phyloP scores from a whole-genome alignment of 345 rosid species.

The Citrus unshiu region DNA sequence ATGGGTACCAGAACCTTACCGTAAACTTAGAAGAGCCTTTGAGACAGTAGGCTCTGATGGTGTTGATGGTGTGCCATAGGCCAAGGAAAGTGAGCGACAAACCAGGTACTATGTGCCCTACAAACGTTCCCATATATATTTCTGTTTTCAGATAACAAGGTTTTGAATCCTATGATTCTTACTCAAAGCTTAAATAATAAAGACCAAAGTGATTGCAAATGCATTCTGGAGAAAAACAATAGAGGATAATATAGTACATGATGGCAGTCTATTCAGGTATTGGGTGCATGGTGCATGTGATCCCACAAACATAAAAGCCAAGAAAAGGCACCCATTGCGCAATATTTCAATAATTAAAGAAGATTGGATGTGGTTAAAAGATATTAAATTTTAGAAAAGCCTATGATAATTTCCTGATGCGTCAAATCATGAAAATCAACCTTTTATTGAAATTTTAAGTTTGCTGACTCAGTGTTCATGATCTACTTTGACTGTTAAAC shows the following conservation, averaged over 20 bases:
- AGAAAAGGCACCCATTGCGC: constrained; percentile 13
- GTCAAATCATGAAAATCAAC: background rate
- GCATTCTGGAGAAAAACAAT: background rate
- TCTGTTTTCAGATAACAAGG: constrained; percentile 6
- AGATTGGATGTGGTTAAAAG: background rate
- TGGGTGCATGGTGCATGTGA: constrained; percentile 60
- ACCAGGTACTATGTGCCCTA: constrained; percentile 73
- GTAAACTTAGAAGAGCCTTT: constrained; percentile 48
- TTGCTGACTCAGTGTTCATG: background rate
- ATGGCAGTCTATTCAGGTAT: constrained; percentile 16
- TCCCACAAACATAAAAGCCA: constrained; percentile 40
- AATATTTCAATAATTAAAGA: constrained; percentile 8
- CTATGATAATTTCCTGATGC: background rate
- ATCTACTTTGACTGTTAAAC: background rate
- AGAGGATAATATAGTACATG: constrained; percentile 5
- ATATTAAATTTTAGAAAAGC: background rate
- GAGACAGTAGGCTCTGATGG: constrained; percentile 53
- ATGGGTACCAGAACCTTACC: constrained; percentile 55
- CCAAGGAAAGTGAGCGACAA: constrained; percentile 68
- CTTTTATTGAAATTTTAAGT: background rate
- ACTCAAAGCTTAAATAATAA: constrained; percentile 24
- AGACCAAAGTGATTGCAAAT: constrained; percentile 2
- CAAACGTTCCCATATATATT: constrained; percentile 58
- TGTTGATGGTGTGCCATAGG: constrained; percentile 75
- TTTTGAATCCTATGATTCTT: constrained; percentile 8